Conservation (phyloP, 169 alveolate genomes). For the Theileria parva region DNA sequence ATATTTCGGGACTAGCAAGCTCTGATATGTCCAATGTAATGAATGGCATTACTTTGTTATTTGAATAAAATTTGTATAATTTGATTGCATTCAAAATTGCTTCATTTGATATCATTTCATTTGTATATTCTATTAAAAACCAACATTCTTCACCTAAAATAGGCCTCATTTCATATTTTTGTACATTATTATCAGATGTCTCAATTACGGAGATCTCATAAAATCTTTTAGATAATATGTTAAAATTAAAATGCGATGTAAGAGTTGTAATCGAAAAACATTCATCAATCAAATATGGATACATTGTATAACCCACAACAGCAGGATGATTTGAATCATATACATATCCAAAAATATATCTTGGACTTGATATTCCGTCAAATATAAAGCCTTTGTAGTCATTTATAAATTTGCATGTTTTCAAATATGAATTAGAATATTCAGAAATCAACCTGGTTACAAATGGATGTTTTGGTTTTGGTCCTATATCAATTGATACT, state of each 20-base stretch:
- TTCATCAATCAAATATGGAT: neutral
- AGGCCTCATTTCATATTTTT: too few species aligned
- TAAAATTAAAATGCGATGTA: too few species aligned
- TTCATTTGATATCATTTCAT: too few species aligned
- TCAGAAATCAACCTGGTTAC: neutral
- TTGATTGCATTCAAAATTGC: neutral
- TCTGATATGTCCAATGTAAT: neutral
- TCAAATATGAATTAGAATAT: neutral
- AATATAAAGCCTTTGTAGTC: neutral
- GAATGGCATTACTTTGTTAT: neutral
- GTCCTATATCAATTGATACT: neutral
- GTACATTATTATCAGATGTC: too few species aligned
- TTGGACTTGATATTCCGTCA: neutral
- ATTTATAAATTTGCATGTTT: neutral
- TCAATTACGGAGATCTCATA: too few species aligned
- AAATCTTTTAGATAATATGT: too few species aligned
- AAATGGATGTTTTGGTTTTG: neutral
- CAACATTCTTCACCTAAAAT: too few species aligned
- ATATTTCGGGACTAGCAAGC: neutral
- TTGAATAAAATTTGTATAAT: neutral
- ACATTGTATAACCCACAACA: neutral
- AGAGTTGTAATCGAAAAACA: neutral
- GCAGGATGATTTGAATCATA: neutral
- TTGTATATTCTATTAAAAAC: too few species aligned
- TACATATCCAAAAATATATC: neutral